phyloP scores from a whole-genome alignment of 208 protist genomes.

The Acanthamoeba quina region DNA sequence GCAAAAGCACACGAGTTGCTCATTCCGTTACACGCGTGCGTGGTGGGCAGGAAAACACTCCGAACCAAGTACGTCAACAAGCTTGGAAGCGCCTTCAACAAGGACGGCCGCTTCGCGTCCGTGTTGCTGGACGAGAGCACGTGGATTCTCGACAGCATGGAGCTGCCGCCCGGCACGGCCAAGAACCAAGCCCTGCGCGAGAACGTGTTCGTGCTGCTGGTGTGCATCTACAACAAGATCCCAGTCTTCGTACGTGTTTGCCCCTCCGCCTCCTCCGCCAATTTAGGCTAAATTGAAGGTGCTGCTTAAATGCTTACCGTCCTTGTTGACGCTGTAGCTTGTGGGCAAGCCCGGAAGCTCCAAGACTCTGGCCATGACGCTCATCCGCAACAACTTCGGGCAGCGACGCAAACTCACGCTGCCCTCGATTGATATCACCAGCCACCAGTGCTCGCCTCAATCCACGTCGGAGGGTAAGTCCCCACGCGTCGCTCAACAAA shows the following conservation, averaged over 20 bases:
- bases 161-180: constrained; percentile 29
- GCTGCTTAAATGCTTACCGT: too few relatives aligned
- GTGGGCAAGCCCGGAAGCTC: constrained; percentile 74
- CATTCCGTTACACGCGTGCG: too few relatives aligned
- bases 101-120: background rate
- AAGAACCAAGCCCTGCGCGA: constrained; percentile 62
- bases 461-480: constrained; percentile 14
- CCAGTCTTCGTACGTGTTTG: constrained; percentile 45
- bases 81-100: constrained; percentile 1
- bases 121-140: background rate
- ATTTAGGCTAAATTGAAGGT: too few relatives aligned
- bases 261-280: background rate
- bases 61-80: background rate
- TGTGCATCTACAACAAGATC: constrained; percentile 72
- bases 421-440: constrained; percentile 42
- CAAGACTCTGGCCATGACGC: constrained; percentile 62
- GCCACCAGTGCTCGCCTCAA: constrained; percentile 69
- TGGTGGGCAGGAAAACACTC: background rate
- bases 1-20: too few relatives aligned
- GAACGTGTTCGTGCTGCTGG: constrained; percentile 72
- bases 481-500: too few relatives aligned
- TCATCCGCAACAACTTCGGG: constrained; percentile 62
- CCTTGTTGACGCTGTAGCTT: constrained; percentile 22
- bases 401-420: background rate
- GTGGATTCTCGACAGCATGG: constrained; percentile 35